These are phyloP conservation scores for Nakazawaea peltata DNA, from an alignment of 805 yeast genomes.

Conservation along the genomic window DNA sequence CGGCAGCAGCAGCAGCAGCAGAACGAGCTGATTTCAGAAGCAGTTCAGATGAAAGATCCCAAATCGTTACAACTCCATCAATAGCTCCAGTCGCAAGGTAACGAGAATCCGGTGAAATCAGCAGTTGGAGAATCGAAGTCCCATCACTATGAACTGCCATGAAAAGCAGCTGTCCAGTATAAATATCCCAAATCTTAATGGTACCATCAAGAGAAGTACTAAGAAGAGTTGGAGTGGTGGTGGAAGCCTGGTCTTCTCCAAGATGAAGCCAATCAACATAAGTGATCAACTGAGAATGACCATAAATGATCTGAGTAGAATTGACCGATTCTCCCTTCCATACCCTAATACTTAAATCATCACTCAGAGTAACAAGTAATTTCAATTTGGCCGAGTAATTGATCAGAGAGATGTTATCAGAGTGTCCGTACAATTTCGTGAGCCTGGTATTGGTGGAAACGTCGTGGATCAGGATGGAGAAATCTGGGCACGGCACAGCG, in stretches of 20 bases:
- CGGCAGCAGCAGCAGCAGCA: too few species aligned
- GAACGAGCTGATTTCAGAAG: too few species aligned
- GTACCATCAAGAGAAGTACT: constrained; percentile 68
- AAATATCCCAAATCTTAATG: constrained; percentile 58
- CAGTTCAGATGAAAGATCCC: constrained; percentile 28
- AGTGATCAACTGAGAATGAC: constrained; percentile 53
- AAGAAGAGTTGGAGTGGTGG: constrained; percentile 20
- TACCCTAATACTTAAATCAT: constrained; percentile 62
- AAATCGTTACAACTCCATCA: constrained; percentile 49
- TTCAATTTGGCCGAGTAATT: constrained; percentile 43
- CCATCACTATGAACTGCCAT: constrained; percentile 34
- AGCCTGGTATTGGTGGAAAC: constrained; percentile 37
- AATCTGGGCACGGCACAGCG: constrained; percentile 57
- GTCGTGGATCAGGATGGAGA: constrained; percentile 48
- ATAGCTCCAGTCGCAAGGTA: constrained; percentile 59
- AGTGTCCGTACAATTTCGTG: constrained; percentile 58
- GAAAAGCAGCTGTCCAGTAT: constrained; percentile 29
- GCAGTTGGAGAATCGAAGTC: constrained; percentile 45
- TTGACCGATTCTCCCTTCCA: constrained; percentile 66
- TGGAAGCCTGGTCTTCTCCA: constrained; percentile 17
- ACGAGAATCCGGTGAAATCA: constrained; percentile 39
- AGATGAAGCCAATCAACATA: constrained; percentile 54
- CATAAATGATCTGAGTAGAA: constrained; percentile 37
- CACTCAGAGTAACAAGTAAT: constrained; percentile 67
- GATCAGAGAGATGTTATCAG: constrained; percentile 46